These are phyloP conservation scores for Coemansia pectinata DNA, from an alignment of 192 early-diverging fungal species.

Conservation along the genomic window DNA sequence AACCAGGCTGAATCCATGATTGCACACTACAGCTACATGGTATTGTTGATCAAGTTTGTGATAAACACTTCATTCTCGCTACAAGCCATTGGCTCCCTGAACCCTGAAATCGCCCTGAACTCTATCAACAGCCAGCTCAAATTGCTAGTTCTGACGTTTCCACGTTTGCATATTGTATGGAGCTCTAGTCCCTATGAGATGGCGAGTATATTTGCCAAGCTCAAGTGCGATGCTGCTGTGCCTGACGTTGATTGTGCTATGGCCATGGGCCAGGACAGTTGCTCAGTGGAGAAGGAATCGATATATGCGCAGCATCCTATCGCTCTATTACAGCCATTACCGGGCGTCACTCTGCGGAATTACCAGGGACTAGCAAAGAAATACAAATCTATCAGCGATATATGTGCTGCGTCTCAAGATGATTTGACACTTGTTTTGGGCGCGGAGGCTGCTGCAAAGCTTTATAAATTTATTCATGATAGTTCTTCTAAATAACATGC, in stretches of 20 bases:
- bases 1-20: conserved; percentile 89
- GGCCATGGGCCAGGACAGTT: conserved; percentile 66
- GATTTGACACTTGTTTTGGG: conserved; percentile 63
- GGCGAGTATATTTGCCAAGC: conserved; percentile 85
- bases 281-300: conserved; percentile 61
- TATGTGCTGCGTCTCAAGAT: conserved; percentile 57
- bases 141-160: conserved; percentile 79
- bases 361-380: conserved; percentile 73
- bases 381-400: conserved; percentile 63
- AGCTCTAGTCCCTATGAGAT: conserved; percentile 80
- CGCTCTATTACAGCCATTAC: conserved; percentile 78
- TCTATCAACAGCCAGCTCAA: conserved; percentile 75
- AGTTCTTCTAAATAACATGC: background rate
- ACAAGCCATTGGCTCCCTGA: conserved; percentile 54
- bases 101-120: conserved; percentile 57
- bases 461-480: conserved; percentile 68
- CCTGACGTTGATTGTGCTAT: conserved; percentile 71
- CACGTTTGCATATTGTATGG: conserved; percentile 85
- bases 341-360: conserved; percentile 82
- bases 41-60: conserved; percentile 93
- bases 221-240: conserved; percentile 78
- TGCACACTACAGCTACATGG: conserved; percentile 72
- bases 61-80: conserved; percentile 77
- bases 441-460: conserved; percentile 57
- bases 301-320: conserved; percentile 70